Base-by-base conservation (phyloP, 345 rosid genomes). In the Brassica nigra region DNA sequence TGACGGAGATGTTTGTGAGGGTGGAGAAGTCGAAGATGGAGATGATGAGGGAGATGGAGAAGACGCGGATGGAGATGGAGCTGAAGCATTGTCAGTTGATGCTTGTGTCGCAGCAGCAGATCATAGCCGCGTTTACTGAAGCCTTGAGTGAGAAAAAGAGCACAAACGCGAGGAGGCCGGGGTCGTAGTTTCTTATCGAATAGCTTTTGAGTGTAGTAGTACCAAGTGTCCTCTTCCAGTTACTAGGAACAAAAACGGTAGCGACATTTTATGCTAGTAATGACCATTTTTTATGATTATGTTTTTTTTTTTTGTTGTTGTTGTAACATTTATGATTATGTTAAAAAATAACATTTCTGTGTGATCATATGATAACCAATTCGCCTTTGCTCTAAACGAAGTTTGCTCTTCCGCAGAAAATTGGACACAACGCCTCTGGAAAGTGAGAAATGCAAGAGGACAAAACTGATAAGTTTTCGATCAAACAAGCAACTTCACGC, bases 21-120 rank as follows among this genome's bases (percentile, higher is more conserved):
- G 83, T 87, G 62, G 96, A 91, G 88, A 85, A 84, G 84, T 86
- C 85, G 83, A 91, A 91, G 87, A 86, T 91, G 86, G 90, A 91
- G 55, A 87, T 89, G 93, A 85, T 88, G 81, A 86, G 76, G 78
- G 93, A 89, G 81, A 86, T 87, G 37, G 93, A 91, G 85, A 88
- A 86, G 83, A 71, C 83, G 76, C 78, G 88, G 73, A 91, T 91
- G 92, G 90, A 88, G 76, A 86, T 81, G 88, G 90, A 88, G 84
- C 75, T 86, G 84, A 89, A 88, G 82, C 90, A 86, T 68, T 88
- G 83, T 55, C 86, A 89, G 88, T 85, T 89, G 93, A 84, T 91
- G 80, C 85, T 91, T 0, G 88, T 89, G 58, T 87, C 91, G 0
- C 92, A 89, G 62, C 89, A 85, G 66, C 86, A 83, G 82, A 88